phyloP scores from a whole-genome alignment of 2,329 filamentous ascomycete species.

The Aspergillus neoniger region DNA sequence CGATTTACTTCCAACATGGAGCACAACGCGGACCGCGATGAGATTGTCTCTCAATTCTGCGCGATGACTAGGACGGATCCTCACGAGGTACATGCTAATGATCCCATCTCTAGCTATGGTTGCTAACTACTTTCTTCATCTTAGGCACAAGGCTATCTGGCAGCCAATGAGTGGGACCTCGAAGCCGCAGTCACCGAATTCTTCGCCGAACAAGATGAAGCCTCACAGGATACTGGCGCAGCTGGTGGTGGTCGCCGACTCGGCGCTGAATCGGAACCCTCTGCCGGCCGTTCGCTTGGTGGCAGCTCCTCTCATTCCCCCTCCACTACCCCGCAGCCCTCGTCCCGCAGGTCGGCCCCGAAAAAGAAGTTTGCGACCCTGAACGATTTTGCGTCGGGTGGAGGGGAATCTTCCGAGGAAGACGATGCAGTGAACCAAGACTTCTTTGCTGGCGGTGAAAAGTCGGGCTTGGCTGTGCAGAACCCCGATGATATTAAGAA shows the following conservation, averaged over 20 bases:
- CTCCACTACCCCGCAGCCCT: constrained; percentile 32
- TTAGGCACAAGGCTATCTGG: constrained; percentile 69
- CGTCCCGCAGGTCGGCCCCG: constrained; percentile 32
- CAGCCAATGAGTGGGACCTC: constrained; percentile 67
- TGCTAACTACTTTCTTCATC: background rate
- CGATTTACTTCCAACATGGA: constrained; percentile 33
- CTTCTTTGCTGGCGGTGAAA: constrained; percentile 66
- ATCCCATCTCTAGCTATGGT: background rate
- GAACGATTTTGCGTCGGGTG: constrained; percentile 45
- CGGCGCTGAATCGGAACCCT: constrained; percentile 26
- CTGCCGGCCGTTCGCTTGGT: constrained; percentile 37
- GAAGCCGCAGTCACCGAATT: constrained; percentile 63
- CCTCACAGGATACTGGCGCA: constrained; percentile 34
- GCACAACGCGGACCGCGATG: constrained; percentile 41
- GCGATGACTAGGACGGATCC: constrained; percentile 56
- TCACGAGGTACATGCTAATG: constrained; percentile 46
- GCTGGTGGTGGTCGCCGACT: constrained; percentile 28
- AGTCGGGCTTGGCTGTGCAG: constrained; percentile 68
- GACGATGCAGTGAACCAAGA: constrained; percentile 57
- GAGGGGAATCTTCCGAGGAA: constrained; percentile 50
- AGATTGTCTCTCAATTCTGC: constrained; percentile 55
- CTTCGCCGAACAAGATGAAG: constrained; percentile 54
- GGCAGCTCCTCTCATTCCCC: constrained; percentile 34
- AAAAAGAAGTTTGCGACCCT: constrained; percentile 53
- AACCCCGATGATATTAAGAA: constrained; percentile 60